A percentile compares a stretch with the other conserved stretches of the same genome.
These are phyloP conservation scores for Volutella citrinella DNA, from an alignment of 2,329 filamentous ascomycete genomes.

Conservation along the genomic window DNA sequence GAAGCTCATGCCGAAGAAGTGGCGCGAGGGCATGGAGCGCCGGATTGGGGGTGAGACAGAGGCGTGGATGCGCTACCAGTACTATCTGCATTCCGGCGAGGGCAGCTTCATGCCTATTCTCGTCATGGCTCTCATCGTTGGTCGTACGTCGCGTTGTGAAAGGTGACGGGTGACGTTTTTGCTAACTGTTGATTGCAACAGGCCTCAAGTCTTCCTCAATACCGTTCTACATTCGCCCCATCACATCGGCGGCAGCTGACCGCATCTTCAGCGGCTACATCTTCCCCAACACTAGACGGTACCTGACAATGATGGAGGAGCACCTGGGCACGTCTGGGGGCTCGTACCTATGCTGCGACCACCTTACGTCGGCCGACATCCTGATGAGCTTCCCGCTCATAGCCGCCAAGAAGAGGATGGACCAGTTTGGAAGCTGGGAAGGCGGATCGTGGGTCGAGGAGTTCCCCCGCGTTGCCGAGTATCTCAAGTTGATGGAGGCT, in stretches of 20 bases:
- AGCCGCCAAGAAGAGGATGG: conserved; percentile 37
- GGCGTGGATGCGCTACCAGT: conserved; percentile 57
- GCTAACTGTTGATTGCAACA: too few species aligned
- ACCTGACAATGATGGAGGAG: conserved; percentile 49
- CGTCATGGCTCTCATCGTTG: conserved; percentile 60
- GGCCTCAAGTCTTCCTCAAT: conserved; percentile 43
- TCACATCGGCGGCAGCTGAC: conserved; percentile 44
- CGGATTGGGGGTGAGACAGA: conserved; percentile 59
- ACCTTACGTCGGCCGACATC: conserved; percentile 51
- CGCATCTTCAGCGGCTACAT: conserved; percentile 39
- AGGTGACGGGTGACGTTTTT: too few species aligned
- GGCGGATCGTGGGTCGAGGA: conserved; percentile 35
- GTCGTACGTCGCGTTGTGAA: conserved; percentile 43
- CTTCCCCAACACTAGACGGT: conserved; percentile 45
- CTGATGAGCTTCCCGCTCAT: conserved; percentile 53
- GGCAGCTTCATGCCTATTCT: conserved; percentile 76
- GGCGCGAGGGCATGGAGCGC: conserved; percentile 56
- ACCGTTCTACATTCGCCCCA: conserved; percentile 52
- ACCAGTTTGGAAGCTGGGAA: conserved; percentile 40
- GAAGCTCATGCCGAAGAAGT: conserved; percentile 50
- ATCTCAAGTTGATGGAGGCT: conserved; percentile 42
- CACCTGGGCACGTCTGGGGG: conserved; percentile 45
- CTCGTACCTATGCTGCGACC: conserved; percentile 46
- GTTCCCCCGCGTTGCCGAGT: conserved; percentile 46
- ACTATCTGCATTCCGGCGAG: conserved; percentile 81